phyloP scores from a whole-genome alignment of 2,329 filamentous ascomycete species.

The Trichoderma gracile region DNA sequence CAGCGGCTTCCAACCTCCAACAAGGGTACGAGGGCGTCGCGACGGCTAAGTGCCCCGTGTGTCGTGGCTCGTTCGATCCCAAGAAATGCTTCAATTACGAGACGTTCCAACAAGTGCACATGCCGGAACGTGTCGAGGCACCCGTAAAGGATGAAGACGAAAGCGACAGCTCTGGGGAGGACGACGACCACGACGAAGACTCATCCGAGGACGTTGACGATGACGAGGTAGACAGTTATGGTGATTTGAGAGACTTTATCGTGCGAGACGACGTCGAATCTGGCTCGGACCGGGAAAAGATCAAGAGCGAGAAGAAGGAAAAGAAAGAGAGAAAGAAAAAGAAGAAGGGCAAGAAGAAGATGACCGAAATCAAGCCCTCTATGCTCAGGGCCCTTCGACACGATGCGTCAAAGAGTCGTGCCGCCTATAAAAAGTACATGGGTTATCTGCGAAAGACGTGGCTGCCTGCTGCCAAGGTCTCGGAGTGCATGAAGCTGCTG shows the following conservation, averaged over 20 bases:
- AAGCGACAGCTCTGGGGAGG: conserved; percentile 36
- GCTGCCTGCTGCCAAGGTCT: conserved; percentile 78
- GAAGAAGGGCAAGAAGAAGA: conserved; percentile 45
- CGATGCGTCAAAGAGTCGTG: conserved; percentile 62
- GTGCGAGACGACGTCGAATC: conserved; percentile 44
- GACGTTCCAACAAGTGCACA: conserved; percentile 72
- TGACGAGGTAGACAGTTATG: conserved; percentile 40
- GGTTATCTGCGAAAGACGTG: conserved; percentile 67
- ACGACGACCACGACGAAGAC: conserved; percentile 31
- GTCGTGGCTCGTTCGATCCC: conserved; percentile 66
- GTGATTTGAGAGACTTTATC: conserved; percentile 56
- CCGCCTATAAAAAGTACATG: conserved; percentile 69
- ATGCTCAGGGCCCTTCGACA: conserved; percentile 67
- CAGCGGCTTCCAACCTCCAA: conserved; percentile 54
- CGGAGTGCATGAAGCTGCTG: conserved; percentile 73
- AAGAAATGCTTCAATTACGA: conserved; percentile 71
- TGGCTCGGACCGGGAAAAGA: conserved; percentile 35
- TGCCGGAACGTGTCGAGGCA: conserved; percentile 51
- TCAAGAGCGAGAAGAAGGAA: conserved; percentile 36
- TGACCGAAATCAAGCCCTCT: conserved; percentile 48
- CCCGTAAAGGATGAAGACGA: conserved; percentile 41
- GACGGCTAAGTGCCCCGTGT: conserved; percentile 71
- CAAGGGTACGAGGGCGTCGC: conserved; percentile 58
- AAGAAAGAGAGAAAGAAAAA: conserved; percentile 36
- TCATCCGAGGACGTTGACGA: conserved; percentile 41